Evolutionary conservation across 352 stramenopile species (phyloP), one percentile per base, ranked within the genome.

Genomic region (Phytopythium kandeliae): DNA sequence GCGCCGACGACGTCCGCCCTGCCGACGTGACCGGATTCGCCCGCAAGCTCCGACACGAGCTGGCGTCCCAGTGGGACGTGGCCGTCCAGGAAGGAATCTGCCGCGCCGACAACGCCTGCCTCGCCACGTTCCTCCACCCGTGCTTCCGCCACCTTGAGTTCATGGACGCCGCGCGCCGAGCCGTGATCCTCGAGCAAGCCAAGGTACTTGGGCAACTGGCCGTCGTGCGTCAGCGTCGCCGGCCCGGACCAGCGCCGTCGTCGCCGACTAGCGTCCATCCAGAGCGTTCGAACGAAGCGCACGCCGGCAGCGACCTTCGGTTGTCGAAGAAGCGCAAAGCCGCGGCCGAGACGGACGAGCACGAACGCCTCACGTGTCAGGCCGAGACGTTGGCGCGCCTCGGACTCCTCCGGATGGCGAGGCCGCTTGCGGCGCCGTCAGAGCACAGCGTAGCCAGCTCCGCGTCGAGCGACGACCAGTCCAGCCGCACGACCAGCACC

Each of bases 81-180:
- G 17, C 19, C 13, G 26, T 58, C 26, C 21, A 19, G 7, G 50
- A 58, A 21, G 46, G 48, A 26, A n/a, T 41, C 16, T 22, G 22
- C 35, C 12, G 25, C n/a, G 13, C 19, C 22, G 24, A 52, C 51
- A 19, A 21, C 51, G 22, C 31, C 45, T 11, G 57, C 38, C 7
- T 19, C n/a, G 48, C 52, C 30, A 54, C 45, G 25, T 64, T 64
- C 42, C 60, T 64, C 38, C 57, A 64, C 22, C 57, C 57, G 30
- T 64, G 57, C 45, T 64, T 60, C 43, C 57, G 57, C 22, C 57
- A 64, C 8, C 44, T 64, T 16, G 52, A 54, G 30, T 60, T 41
- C 31, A 60, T 4, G 57, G 60, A 31, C 28, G 38, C 7, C 25
- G 28, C 33, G 42, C 43, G 10, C 13, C 21, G 25, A 47, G 19